Percentiles rank a stretch among this genome's conserved stretches.
Conservation (phyloP, 148 eudicot genomes). For the Polygonum aviculare region DNA sequence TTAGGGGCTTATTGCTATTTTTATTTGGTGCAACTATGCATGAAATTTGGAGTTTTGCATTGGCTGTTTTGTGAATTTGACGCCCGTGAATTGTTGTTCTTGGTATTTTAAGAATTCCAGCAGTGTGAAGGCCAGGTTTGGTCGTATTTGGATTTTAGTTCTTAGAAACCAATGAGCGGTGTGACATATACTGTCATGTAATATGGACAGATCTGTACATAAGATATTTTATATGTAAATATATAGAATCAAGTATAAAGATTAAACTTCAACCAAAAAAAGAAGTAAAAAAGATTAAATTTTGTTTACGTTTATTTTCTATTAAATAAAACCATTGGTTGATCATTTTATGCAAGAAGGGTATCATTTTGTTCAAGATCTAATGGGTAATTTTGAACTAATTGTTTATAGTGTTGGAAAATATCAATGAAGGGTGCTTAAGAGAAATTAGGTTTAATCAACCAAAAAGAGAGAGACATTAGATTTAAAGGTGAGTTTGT, state of each 20-base stretch:
- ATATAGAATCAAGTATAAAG: neutral
- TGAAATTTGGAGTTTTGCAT: neutral
- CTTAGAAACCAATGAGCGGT: neutral
- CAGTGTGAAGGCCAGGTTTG: neutral
- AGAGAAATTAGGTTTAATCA: too few relatives aligned
- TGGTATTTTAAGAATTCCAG: neutral
- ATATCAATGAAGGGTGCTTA: too few relatives aligned
- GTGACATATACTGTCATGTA: neutral
- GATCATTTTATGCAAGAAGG: too few relatives aligned
- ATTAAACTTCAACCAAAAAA: too few relatives aligned
- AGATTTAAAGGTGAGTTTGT: too few relatives aligned
- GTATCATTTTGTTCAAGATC: too few relatives aligned
- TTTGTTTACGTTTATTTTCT: too few relatives aligned
- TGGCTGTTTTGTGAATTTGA: neutral
- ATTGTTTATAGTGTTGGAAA: too few relatives aligned
- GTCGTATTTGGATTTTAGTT: neutral
- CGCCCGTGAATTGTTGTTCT: neutral
- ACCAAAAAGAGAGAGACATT: too few relatives aligned
- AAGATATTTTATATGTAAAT: neutral
- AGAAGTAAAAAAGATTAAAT: neutral
- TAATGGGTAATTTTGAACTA: too few relatives aligned
- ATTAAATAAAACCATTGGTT: too few relatives aligned
- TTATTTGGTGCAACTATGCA: neutral
- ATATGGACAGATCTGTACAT: neutral
- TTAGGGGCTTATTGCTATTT: neutral